Evolutionary conservation across 305 asterid genomes (phyloP).

Genomic region (Solanum hybrid): DNA sequence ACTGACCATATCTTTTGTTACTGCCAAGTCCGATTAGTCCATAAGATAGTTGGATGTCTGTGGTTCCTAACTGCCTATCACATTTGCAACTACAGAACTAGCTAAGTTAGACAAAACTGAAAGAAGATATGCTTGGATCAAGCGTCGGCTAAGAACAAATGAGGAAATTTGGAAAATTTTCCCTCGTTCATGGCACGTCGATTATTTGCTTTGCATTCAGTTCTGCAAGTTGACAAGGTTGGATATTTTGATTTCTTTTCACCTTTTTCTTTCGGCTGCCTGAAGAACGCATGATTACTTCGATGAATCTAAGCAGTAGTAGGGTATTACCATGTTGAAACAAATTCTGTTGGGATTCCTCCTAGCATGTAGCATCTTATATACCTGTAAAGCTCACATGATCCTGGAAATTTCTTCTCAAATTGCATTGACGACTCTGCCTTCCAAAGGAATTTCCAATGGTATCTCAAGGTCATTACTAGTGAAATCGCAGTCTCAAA

Average conservation of each 20-base stretch:
- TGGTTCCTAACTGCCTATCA: conserved; percentile 13
- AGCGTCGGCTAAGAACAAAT: conserved; percentile 85
- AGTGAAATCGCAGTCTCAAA: background rate
- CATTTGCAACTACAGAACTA: conserved; percentile 40
- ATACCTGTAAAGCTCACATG: background rate
- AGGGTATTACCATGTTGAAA: background rate
- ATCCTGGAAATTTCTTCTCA: background rate
- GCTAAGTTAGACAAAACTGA: conserved; percentile 95
- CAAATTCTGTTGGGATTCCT: background rate
- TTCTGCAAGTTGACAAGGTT: conserved; percentile 98
- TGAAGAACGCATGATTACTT: background rate
- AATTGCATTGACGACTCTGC: background rate
- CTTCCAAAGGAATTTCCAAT: background rate
- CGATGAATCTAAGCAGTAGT: background rate
- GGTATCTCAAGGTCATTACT: background rate
- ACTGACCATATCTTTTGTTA: conserved; percentile 1
- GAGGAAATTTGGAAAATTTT: conserved; percentile 96
- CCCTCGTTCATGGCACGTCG: conserved; percentile 89
- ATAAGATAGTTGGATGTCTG: conserved; percentile 15
- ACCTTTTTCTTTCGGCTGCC: background rate
- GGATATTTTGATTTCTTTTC: conserved; percentile 11
- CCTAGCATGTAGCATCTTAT: background rate
- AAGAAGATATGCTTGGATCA: conserved; percentile 97
- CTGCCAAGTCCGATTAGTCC: conserved; percentile 3
- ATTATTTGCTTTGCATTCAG: conserved; percentile 92